These are phyloP conservation scores for Copromyces sp. DNA, from an alignment of 495 filamentous ascomycete species.

Conservation along the genomic window DNA sequence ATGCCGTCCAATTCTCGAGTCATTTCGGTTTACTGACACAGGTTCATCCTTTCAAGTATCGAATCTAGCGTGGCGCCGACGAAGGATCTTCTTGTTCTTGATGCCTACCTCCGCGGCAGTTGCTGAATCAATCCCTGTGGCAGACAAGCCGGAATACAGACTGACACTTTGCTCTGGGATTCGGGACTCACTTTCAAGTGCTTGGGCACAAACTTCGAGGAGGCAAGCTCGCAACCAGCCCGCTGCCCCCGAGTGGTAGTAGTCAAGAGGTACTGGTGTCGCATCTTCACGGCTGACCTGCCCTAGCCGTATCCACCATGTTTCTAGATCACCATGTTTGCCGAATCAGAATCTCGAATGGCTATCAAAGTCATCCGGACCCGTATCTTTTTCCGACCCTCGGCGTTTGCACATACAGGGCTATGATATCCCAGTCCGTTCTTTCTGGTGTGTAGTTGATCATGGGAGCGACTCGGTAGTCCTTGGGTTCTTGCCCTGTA, in stretches of 20 bases:
- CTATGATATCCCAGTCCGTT: not conserved
- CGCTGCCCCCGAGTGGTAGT: not conserved
- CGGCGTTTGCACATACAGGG: not conserved
- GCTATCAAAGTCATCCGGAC: not conserved
- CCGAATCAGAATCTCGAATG: constrained; percentile 8
- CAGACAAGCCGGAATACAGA: not conserved
- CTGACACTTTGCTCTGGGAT: not conserved
- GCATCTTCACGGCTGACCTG: not conserved
- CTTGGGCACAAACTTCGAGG: not conserved
- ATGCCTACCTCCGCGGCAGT: not conserved
- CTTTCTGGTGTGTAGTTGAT: not conserved
- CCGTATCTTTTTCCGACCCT: not conserved
- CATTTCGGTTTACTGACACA: not conserved
- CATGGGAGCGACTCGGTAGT: not conserved
- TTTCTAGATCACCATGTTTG: not conserved
- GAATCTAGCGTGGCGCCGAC: not conserved
- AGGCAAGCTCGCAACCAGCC: not conserved
- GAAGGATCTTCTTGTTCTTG: not conserved
- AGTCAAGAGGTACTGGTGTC: not conserved
- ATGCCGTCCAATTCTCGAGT: constrained; percentile 1
- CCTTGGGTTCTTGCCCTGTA: not conserved
- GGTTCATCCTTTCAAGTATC: not conserved
- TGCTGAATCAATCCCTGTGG: not conserved
- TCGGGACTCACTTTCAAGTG: not conserved
- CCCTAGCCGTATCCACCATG: constrained; percentile 2